These are phyloP conservation scores for Berkeleyomyces rouxiae DNA, from an alignment of 2,329 filamentous ascomycete species.

Conservation along the genomic window DNA sequence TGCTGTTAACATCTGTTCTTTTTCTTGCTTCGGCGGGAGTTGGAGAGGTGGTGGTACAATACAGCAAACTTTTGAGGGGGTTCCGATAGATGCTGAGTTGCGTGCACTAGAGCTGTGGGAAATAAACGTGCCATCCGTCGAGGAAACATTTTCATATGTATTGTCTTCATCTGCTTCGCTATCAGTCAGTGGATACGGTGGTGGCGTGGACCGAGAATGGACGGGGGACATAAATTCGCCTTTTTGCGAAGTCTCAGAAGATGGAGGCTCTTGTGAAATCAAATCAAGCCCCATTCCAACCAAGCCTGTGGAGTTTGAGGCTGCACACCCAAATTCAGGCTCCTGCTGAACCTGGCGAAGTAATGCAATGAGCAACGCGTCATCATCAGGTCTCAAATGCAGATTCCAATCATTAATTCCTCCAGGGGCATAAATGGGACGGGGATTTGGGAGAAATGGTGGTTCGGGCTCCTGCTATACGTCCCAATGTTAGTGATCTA, in stretches of 20 bases:
- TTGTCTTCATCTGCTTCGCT: background rate
- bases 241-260: background rate
- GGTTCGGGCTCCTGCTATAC: conserved; percentile 1
- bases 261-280: background rate
- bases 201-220: background rate
- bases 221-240: background rate
- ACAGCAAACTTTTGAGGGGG: background rate
- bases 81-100: background rate
- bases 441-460: conserved; percentile 1
- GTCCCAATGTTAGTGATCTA: background rate
- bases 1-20: background rate
- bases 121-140: background rate
- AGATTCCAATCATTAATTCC: background rate
- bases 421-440: background rate
- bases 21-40: background rate
- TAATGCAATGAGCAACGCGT: background rate
- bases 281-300: background rate
- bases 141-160: background rate
- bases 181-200: background rate
- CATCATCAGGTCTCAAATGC: background rate
- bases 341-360: background rate
- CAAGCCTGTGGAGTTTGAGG: background rate
- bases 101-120: background rate
- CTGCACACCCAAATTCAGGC: background rate
- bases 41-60: background rate